Evolutionary conservation across 1,284 basidiomycete genomes (phyloP), one percentile per base, ranked within the genome.

Genomic region (Peniophora sp.): DNA sequence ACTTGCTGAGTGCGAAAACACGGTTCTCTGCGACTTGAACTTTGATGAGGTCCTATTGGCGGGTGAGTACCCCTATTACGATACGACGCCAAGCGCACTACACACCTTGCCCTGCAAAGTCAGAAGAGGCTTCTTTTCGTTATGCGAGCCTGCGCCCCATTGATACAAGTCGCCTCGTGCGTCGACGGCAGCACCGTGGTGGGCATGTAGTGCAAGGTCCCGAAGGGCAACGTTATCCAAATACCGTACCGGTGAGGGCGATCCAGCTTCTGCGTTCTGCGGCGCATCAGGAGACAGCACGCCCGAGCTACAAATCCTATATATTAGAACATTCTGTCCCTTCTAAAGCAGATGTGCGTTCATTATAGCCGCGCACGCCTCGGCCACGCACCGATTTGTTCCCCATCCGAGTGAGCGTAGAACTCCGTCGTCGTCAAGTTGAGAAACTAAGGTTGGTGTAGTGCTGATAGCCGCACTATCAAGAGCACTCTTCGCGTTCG

Each of bases 101-200:
- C 76, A 54, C 59, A 89, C 90, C 75, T 91, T 90, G 54, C 85
- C 88, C 44, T 73, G 74, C 24, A 94, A 64, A n/a, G 78, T 85
- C 52, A 68, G 66, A 43, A 68, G 67, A 43, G 82, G 75, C 55
- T 54, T 6, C 55, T 57, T 10, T 64, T 64, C 63, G 23, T 70
- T 73, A 54, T 74, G 76, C 61, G 80, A 88, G 1, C 78, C 81
- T 44, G 75, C 72, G 0, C 91, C 91, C 92, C 92, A 95, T 61
- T 93, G 89, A 65, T 92, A 91, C 1, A 92, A 80, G 60, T 98
- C 89, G 22, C 95, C 95, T 41, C 78, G 74, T 2, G 83, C 85
- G 63, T 95, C 91, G n/a, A 93, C 80, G 54, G 85, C 90, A 3
- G 87, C 90, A 1, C 82, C 91, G 57, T 92, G 87, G 43, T 71